A percentile compares a stretch with the other conserved stretches of the same genome.
phyloP scores from a whole-genome alignment of 331 rosid species.

The Malus hybrid region DNA sequence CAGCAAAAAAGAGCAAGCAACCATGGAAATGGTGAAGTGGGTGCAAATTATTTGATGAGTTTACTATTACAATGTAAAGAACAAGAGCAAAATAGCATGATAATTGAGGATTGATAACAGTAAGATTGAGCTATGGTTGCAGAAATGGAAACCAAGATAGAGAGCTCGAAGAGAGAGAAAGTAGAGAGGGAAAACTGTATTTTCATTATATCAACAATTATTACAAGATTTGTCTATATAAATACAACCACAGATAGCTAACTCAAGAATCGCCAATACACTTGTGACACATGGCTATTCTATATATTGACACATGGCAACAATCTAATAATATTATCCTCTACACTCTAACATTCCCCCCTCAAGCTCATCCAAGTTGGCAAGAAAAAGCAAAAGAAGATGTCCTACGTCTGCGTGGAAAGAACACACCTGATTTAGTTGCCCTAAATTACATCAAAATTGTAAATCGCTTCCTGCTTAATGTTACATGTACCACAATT shows the following conservation, averaged over 20 bases:
- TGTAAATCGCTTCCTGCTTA: not conserved
- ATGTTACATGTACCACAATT: not conserved
- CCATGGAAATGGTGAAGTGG: constrained; percentile 9
- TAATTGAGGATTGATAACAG: constrained; percentile 26
- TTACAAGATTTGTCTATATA: no score
- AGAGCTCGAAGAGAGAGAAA: no score
- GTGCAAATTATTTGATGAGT: constrained; percentile 26
- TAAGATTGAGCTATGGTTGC: no score
- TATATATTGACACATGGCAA: no score
- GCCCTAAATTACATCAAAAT: constrained; percentile 28
- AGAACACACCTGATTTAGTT: constrained; percentile 10
- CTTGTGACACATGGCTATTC: no score
- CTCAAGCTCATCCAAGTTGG: constrained; percentile 23
- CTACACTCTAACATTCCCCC: no score
- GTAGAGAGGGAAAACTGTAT: no score
- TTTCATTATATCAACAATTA: no score
- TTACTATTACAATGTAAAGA: constrained; percentile 18
- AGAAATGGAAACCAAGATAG: no score
- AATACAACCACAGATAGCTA: no score
- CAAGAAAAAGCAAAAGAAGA: constrained; percentile 41
- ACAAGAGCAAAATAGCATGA: constrained; percentile 16
- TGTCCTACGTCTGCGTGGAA: constrained; percentile 20
- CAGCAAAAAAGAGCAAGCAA: constrained; percentile 17
- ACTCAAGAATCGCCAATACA: no score
- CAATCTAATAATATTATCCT: no score